phyloP scores from a whole-genome alignment of 2,329 filamentous ascomycete genomes.

The Aschersonia sp. region DNA sequence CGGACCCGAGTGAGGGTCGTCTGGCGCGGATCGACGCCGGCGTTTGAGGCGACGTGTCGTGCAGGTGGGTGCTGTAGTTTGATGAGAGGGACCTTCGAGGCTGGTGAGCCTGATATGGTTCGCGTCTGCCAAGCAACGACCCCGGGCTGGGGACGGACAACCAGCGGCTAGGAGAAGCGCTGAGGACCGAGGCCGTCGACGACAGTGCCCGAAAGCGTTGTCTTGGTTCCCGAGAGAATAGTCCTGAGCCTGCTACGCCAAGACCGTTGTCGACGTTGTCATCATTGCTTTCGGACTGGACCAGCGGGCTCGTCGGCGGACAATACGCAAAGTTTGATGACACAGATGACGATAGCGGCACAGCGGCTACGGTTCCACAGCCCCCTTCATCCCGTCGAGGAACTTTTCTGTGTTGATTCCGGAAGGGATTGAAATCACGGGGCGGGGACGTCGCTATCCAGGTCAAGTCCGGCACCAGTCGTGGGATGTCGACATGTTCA shows the following conservation, averaged over 20 bases:
- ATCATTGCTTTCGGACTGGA: constrained; percentile 75
- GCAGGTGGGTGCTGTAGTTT: constrained; percentile 25
- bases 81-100: constrained; percentile 62
- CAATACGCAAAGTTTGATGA: constrained; percentile 73
- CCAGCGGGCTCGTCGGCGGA: constrained; percentile 81
- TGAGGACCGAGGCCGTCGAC: constrained; percentile 37
- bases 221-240: constrained; percentile 12
- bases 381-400: constrained; percentile 18
- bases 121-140: constrained; percentile 32
- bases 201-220: constrained; percentile 59
- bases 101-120: constrained; percentile 67
- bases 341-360: constrained; percentile 56
- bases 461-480: constrained; percentile 5
- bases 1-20: constrained; percentile 57
- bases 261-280: constrained; percentile 24
- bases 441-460: constrained; percentile 46
- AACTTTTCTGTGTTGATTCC: constrained; percentile 20
- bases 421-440: constrained; percentile 32
- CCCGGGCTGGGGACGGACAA: constrained; percentile 11
- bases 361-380: constrained; percentile 29
- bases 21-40: constrained; percentile 39
- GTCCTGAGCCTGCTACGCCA: no score
- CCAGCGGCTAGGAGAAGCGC: constrained; percentile 23
- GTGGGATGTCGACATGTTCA: not conserved
- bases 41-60: constrained; percentile 32